Percentiles rank a stretch among this genome's conserved stretches.
These are phyloP conservation scores for Vanderwaltozyma tropicalis DNA, from an alignment of 805 yeast species.

Conservation along the genomic window DNA sequence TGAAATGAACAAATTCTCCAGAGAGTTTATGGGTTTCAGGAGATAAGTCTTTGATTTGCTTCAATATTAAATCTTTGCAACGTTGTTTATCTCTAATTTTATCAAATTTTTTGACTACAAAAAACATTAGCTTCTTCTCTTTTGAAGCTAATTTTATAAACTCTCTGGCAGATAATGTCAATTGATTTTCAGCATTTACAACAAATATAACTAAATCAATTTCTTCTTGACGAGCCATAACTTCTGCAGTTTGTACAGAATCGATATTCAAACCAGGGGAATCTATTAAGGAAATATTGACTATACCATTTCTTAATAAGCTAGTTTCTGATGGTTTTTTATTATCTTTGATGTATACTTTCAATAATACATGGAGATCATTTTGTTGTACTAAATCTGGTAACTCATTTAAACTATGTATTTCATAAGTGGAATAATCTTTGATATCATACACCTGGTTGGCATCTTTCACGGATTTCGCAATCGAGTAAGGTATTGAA, in stretches of 20 bases:
- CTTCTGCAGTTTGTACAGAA: constrained; percentile 87
- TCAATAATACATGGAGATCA: constrained; percentile 61
- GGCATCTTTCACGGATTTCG: constrained; percentile 20
- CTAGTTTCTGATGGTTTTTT: constrained; percentile 53
- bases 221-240: constrained; percentile 92
- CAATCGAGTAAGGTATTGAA: constrained; percentile 56
- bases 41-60: constrained; percentile 73
- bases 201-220: constrained; percentile 94
- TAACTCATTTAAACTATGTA: constrained; percentile 43
- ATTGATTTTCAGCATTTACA: constrained; percentile 91
- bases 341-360: constrained; percentile 71
- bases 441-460: constrained; percentile 26
- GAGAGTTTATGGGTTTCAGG: constrained; percentile 89
- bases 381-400: constrained; percentile 63
- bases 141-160: constrained; percentile 83
- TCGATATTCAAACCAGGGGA: constrained; percentile 96
- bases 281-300: constrained; percentile 86
- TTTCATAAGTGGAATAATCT: constrained; percentile 58
- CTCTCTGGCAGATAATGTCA: constrained; percentile 88
- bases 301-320: constrained; percentile 76
- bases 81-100: constrained; percentile 69
- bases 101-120: constrained; percentile 90
- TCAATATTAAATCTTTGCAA: constrained; percentile 66
- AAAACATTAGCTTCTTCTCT: constrained; percentile 84
- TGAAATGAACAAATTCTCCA: constrained; percentile 86